A percentile compares a stretch with the other conserved stretches of the same genome.
Evolutionary conservation across 139 green algal genomes (phyloP).

Genomic region (Chlorella sp.): DNA sequence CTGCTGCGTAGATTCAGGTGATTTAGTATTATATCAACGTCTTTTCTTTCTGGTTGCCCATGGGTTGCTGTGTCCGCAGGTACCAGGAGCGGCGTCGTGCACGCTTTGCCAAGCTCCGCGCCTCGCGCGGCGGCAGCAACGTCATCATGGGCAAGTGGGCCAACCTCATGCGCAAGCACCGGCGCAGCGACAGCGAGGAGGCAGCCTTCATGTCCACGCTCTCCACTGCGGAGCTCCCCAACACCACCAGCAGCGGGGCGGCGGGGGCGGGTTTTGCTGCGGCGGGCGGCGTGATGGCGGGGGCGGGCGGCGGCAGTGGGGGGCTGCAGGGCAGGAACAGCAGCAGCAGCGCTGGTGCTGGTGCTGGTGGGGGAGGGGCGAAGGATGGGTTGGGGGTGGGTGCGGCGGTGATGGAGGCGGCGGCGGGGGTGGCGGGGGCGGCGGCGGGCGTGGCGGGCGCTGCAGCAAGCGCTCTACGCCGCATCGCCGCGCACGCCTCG

Average conservation of each 20-base stretch:
- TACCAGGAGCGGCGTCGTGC: constrained; percentile 15
- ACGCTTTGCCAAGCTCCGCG: neutral
- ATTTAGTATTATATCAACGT: too few relatives aligned
- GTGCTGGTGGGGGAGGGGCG: neutral
- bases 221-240: too few relatives aligned
- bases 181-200: constrained; percentile 26
- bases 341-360: neutral
- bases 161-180: constrained; percentile 28
- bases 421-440: too few relatives aligned
- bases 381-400: too few relatives aligned
- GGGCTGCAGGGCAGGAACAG: too few relatives aligned
- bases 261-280: too few relatives aligned
- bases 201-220: neutral
- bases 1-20: too few relatives aligned
- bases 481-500: too few relatives aligned
- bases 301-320: neutral
- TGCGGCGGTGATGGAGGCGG: too few relatives aligned
- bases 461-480: constrained; percentile 10
- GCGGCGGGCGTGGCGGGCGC: neutral
- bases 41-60: too few relatives aligned
- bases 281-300: neutral
- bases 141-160: constrained; percentile 6
- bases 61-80: neutral
- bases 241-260: neutral
- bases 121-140: neutral